Base-by-base conservation (phyloP, 768 basidiomycete genomes). In the Phaffia tasmanica region DNA sequence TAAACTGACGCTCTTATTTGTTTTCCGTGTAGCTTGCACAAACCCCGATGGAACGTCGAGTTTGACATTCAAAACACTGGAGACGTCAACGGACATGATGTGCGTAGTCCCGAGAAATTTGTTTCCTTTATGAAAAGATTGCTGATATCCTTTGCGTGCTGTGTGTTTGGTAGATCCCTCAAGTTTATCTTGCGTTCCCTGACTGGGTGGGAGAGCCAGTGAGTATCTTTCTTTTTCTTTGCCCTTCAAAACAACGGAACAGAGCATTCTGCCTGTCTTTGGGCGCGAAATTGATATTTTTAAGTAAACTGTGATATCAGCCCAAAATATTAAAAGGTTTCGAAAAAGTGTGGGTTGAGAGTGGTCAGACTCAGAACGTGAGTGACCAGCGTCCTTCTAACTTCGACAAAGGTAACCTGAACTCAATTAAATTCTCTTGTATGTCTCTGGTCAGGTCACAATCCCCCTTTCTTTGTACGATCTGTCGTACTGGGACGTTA, bases 1-100 rank as follows among this genome's bases (percentile, higher is more conserved):
- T 46, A 51, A 59, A 21, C 47, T 61, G 42, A 47, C n/a, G n/a
- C n/a, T 82, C 80, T 62, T 81, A 29, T 49, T 78, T 82, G 75
- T 82, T 85, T 3, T 30, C 6, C 30, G 15, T 23, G 2, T 50
- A 21, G 25, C 79, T 65, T 72, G 21, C 72, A 57, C 53, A 64
- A 68, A 19, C 30, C 46, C 18, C 53, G 25, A 11, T 67, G 53
- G 25, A 30, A 25, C 48, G 83, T 87, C 7, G 81, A 81, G 0
- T 89, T 90, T 73, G 75, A 79, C 8, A 79, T 92, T 30, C 72
- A 77, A 69, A 92, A 92, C 74, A 81, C 80, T 0, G 89, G 89
- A 0, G 65, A 72, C 0, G 75, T 80, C 14, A 79, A 73, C 58
- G 89, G 89, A n/a, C 79, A 80, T 48, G 88, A 89, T 67, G 86